Evolutionary conservation across 805 yeast genomes (phyloP).

Genomic region (Maudiozyma pseudohumilis): DNA sequence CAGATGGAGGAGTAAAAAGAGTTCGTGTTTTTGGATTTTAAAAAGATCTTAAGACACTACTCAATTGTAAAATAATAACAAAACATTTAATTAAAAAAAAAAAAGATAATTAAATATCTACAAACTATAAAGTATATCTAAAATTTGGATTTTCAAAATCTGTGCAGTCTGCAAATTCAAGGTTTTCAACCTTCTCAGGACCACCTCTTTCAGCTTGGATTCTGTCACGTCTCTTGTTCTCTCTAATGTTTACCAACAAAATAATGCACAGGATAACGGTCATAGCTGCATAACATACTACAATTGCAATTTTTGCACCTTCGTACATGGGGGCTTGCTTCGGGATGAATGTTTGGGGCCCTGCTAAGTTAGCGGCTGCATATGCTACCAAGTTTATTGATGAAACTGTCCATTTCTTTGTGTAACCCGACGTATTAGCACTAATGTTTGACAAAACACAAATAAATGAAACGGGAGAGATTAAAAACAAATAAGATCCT

Average conservation of each 20-base stretch:
- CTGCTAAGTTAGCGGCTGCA: conserved; percentile 59
- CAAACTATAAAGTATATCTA: conserved; percentile 25
- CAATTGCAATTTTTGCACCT: conserved; percentile 45
- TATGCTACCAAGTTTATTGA: conserved; percentile 54
- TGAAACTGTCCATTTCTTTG: conserved; percentile 56
- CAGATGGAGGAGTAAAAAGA: conserved; percentile 96
- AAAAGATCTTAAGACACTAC: background rate
- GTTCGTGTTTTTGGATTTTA: conserved; percentile 63
- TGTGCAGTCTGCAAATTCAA: conserved; percentile 35
- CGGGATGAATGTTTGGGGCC: conserved; percentile 60
- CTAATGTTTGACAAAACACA: conserved; percentile 30
- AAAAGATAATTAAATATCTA: no score
- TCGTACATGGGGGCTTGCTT: conserved; percentile 50
- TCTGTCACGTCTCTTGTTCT: conserved; percentile 36
- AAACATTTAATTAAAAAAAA: no score
- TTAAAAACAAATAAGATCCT: conserved; percentile 29
- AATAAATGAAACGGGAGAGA: conserved; percentile 31
- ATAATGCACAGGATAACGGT: conserved; percentile 29
- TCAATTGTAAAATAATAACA: no score
- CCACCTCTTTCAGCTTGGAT: conserved; percentile 12
- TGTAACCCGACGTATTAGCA: conserved; percentile 58
- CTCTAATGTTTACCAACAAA: conserved; percentile 26
- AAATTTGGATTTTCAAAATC: conserved; percentile 36
- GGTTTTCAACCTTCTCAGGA: conserved; percentile 18
- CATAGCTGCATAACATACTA: conserved; percentile 38